Evolutionary conservation across 148 eudicot genomes (phyloP).

Genomic region (Camellia granthamiana): DNA sequence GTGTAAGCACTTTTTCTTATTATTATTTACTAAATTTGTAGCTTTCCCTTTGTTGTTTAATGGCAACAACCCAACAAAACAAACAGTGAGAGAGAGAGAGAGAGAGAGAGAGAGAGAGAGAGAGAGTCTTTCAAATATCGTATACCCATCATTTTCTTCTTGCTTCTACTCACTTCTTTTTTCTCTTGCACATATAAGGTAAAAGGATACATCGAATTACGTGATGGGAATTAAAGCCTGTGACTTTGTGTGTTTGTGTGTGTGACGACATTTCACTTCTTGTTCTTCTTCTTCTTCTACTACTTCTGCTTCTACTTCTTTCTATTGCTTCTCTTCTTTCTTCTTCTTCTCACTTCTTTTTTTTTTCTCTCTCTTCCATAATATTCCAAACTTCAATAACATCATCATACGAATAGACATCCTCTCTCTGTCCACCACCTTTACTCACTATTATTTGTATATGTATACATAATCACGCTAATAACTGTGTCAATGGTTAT

Average conservation of each 20-base stretch:
- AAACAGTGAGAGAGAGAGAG: background rate
- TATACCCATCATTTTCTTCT: slow-evolving; percentile 16
- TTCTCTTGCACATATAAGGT: slow-evolving; percentile 11
- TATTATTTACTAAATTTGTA: slow-evolving; percentile 23
- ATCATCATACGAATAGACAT: slow-evolving; percentile 8
- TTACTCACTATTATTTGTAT: slow-evolving; percentile 11
- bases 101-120: too few relatives aligned
- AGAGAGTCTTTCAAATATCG: too few relatives aligned
- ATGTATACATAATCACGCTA: background rate
- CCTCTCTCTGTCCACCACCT: slow-evolving; percentile 21
- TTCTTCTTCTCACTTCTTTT: background rate
- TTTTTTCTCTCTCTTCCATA: slow-evolving; percentile 6
- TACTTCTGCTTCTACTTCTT: background rate
- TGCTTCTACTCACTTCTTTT: background rate
- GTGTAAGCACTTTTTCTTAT: slow-evolving; percentile 25
- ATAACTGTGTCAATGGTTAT: too few relatives aligned
- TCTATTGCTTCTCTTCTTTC: background rate
- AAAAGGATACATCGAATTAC: slow-evolving; percentile 27
- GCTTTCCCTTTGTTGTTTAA: slow-evolving; percentile 37
- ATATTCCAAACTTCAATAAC: slow-evolving; percentile 25
- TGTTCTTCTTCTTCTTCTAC: slow-evolving; percentile 1
- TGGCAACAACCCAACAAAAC: slow-evolving; percentile 22
- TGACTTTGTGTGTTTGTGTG: background rate
- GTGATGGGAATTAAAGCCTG: slow-evolving; percentile 47
- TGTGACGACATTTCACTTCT: slow-evolving; percentile 22